Conservation (phyloP, 352 stramenopile species). For the Phytophthora pini region DNA sequence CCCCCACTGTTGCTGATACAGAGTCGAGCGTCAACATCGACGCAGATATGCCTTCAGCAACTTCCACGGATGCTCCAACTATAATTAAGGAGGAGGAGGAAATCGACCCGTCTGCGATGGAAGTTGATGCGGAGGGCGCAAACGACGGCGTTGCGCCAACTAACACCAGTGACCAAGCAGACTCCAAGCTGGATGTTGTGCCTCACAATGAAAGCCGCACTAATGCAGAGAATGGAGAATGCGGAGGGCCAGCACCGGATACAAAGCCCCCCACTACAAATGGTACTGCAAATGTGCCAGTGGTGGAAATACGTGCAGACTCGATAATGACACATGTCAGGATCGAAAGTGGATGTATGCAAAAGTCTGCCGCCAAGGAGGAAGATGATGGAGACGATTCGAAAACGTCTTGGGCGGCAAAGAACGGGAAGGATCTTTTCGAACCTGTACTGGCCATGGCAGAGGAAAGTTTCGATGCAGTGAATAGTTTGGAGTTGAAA, state of each 20-base stretch:
- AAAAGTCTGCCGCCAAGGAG: conserved; percentile 44
- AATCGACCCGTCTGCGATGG: conserved; percentile 23
- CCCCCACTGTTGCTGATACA: conserved; percentile 1
- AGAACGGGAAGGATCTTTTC: conserved; percentile 49
- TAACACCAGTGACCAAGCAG: conserved; percentile 14
- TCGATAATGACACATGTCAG: conserved; percentile 73
- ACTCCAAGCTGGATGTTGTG: conserved; percentile 9
- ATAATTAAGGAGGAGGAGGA: conserved; percentile 28
- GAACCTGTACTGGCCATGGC: conserved; percentile 66
- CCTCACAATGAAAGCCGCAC: conserved; percentile 5
- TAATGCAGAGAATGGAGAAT: conserved; percentile 10
- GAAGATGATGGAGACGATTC: conserved; percentile 33
- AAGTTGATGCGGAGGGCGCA: conserved; percentile 33
- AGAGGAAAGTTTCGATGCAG: conserved; percentile 68
- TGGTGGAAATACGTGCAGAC: conserved; percentile 39
- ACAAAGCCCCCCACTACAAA: conserved; percentile 21
- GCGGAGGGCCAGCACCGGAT: neutral
- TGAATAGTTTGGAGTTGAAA: conserved; percentile 72
- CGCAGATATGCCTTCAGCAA: conserved; percentile 14
- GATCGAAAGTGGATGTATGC: conserved; percentile 75
- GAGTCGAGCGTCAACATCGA: conserved; percentile 6
- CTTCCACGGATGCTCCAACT: neutral
- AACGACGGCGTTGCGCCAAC: neutral
- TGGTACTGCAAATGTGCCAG: conserved; percentile 20
- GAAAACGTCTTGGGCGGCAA: conserved; percentile 29